Conservation (phyloP, 2,329 filamentous ascomycete species). For the Acrodontium crateriforme region DNA sequence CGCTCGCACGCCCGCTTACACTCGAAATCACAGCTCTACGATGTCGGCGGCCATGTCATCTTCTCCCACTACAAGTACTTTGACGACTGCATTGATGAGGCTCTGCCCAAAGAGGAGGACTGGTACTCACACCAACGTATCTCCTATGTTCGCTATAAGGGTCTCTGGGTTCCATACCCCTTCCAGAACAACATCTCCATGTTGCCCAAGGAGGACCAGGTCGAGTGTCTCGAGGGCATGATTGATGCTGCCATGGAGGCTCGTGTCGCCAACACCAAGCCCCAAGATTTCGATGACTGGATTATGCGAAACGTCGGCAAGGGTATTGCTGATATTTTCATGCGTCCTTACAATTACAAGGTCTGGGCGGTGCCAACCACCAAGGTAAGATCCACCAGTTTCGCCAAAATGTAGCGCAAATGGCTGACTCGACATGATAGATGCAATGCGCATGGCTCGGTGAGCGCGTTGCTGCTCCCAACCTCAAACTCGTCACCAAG, state of each 20-base stretch:
- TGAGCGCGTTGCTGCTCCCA: conserved; percentile 92
- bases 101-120: conserved; percentile 81
- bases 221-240: conserved; percentile 84
- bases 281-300: conserved; percentile 96
- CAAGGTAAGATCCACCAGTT: conserved; percentile 58
- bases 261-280: conserved; percentile 79
- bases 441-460: conserved; percentile 99
- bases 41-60: conserved; percentile 96
- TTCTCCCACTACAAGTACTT: conserved; percentile 99
- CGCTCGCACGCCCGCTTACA: conserved; percentile 3
- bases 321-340: conserved; percentile 89
- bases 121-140: conserved; percentile 98
- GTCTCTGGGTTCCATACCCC: conserved; percentile 92
- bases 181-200: conserved; percentile 99
- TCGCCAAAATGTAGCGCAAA: no score
- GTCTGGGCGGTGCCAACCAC: conserved; percentile 98
- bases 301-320: conserved; percentile 83
- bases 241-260: conserved; percentile 85
- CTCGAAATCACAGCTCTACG: conserved; percentile 59
- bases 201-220: conserved; percentile 93
- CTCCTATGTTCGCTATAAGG: conserved; percentile 96
- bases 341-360: conserved; percentile 99
- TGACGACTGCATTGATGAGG: conserved; percentile 96
- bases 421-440: conserved; percentile 32
- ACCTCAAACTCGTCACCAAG: conserved; percentile 83